Conservation (phyloP, 441 rosid genomes). For the Adansonia madagascariensis region DNA sequence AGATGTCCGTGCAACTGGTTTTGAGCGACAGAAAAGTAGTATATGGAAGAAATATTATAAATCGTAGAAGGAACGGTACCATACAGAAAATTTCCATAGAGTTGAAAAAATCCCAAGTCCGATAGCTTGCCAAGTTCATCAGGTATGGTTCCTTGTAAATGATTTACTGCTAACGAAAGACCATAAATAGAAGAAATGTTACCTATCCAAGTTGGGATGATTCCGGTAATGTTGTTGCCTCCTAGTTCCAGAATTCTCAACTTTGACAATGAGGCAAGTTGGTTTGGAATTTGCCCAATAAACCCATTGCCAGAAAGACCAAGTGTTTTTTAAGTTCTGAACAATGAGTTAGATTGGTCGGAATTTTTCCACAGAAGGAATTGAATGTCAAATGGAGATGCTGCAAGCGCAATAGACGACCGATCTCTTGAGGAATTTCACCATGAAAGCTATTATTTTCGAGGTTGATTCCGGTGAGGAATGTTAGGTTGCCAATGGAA, state of each 20-base stretch:
- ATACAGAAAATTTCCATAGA: conserved; percentile 40
- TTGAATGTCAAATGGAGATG: conserved; percentile 37
- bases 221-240: conserved; percentile 38
- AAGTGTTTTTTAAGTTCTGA: conserved; percentile 29
- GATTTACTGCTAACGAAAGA: conserved; percentile 31
- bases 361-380: conserved; percentile 36
- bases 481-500: background rate
- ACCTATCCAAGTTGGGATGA: conserved; percentile 36
- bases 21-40: conserved; percentile 36
- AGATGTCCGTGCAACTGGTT: conserved; percentile 49
- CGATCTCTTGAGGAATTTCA: conserved; percentile 22
- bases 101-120: conserved; percentile 33
- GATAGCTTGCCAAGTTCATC: conserved; percentile 40
- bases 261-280: background rate
- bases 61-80: conserved; percentile 49
- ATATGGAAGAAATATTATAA: conserved; percentile 48
- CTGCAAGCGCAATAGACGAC: conserved; percentile 42
- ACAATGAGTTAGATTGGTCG: conserved; percentile 37
- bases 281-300: background rate
- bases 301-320: conserved; percentile 30
- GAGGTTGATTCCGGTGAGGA: conserved; percentile 3
- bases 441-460: background rate
- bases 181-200: conserved; percentile 43
- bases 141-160: conserved; percentile 40
- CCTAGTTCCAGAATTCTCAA: conserved; percentile 31